A percentile compares a stretch with the other conserved stretches of the same genome.
phyloP scores from a whole-genome alignment of 2,329 filamentous ascomycete genomes.

The Paraconiothyrium brasiliense region DNA sequence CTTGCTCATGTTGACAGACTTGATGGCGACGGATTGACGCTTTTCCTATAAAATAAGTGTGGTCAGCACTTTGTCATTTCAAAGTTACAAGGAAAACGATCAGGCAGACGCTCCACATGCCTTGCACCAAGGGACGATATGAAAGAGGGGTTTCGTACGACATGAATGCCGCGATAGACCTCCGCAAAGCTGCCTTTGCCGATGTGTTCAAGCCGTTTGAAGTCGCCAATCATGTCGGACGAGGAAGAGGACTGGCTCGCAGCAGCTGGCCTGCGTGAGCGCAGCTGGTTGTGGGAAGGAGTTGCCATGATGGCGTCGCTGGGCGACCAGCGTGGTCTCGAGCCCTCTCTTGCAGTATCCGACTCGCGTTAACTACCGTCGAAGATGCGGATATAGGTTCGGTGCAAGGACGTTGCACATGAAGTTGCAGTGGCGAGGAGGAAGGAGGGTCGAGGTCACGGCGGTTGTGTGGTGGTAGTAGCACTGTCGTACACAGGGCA shows the following conservation, averaged over 20 bases:
- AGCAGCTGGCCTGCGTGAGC: slow-evolving; percentile 48
- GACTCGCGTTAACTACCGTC: slow-evolving; percentile 43
- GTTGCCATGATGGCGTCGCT: slow-evolving; percentile 49
- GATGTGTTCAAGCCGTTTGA: slow-evolving; percentile 86
- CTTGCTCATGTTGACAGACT: slow-evolving; percentile 90
- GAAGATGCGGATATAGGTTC: slow-evolving; percentile 50
- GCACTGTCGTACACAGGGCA: not conserved
- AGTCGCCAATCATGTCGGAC: slow-evolving; percentile 70
- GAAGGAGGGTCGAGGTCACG: slow-evolving; percentile 15
- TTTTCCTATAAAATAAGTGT: slow-evolving; percentile 66
- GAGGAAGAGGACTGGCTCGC: slow-evolving; percentile 49
- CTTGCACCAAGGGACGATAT: slow-evolving; percentile 1
- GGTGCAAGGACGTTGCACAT: slow-evolving; percentile 52
- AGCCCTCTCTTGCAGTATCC: slow-evolving; percentile 22
- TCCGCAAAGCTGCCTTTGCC: slow-evolving; percentile 98
- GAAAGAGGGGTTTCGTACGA: slow-evolving; percentile 65
- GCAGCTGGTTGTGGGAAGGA: slow-evolving; percentile 38
- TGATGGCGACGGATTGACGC: slow-evolving; percentile 88
- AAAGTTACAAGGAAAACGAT: not conserved
- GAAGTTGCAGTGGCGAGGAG: slow-evolving; percentile 31
- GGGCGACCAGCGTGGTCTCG: slow-evolving; percentile 38
- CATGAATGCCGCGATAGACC: slow-evolving; percentile 87
- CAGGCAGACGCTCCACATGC: slow-evolving; percentile 1
- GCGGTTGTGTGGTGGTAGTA: not conserved
- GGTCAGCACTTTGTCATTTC: slow-evolving; percentile 27